Percentiles rank a stretch among this genome's conserved stretches.
These are phyloP conservation scores for Acer negundo DNA, from an alignment of 345 rosid species.

Conservation along the genomic window DNA sequence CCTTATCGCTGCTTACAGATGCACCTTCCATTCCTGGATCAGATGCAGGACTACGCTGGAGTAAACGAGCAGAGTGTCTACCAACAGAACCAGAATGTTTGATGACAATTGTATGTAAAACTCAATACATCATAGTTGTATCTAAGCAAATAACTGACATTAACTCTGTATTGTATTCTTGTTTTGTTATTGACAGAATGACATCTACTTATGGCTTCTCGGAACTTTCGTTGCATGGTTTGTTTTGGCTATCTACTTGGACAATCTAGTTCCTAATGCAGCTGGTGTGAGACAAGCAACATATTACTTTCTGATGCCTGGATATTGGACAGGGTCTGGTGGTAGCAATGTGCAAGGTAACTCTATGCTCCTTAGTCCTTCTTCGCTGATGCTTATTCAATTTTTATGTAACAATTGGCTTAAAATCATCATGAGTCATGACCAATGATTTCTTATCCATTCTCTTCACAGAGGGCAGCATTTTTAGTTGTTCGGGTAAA, in stretches of 20 bases:
- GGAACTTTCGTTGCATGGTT: slow-evolving; percentile 65
- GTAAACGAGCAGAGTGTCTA: slow-evolving; percentile 51
- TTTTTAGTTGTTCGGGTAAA: slow-evolving; percentile 71
- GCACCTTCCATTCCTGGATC: slow-evolving; percentile 63
- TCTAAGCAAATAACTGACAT: not conserved
- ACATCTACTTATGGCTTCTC: slow-evolving; percentile 67
- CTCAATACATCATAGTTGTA: not conserved
- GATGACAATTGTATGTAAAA: slow-evolving; percentile 63
- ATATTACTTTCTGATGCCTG: slow-evolving; percentile 73
- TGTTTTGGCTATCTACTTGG: slow-evolving; percentile 78
- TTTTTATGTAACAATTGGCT: slow-evolving; percentile 4
- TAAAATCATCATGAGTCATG: not conserved
- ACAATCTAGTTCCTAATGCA: slow-evolving; percentile 77
- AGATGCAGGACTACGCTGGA: slow-evolving; percentile 84
- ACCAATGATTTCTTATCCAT: not conserved
- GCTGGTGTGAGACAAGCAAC: slow-evolving; percentile 74
- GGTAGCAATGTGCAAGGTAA: slow-evolving; percentile 73
- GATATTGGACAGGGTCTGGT: slow-evolving; percentile 88
- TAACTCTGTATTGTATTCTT: not conserved
- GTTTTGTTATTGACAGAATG: slow-evolving; percentile 58
- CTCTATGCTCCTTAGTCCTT: slow-evolving; percentile 2
- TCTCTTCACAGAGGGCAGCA: slow-evolving; percentile 66
- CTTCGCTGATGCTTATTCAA: not conserved
- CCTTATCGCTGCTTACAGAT: slow-evolving; percentile 49
- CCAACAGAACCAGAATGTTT: slow-evolving; percentile 53